Evolutionary conservation across 257 asterid species (phyloP).

Genomic region (Orobanche coerulescens): DNA sequence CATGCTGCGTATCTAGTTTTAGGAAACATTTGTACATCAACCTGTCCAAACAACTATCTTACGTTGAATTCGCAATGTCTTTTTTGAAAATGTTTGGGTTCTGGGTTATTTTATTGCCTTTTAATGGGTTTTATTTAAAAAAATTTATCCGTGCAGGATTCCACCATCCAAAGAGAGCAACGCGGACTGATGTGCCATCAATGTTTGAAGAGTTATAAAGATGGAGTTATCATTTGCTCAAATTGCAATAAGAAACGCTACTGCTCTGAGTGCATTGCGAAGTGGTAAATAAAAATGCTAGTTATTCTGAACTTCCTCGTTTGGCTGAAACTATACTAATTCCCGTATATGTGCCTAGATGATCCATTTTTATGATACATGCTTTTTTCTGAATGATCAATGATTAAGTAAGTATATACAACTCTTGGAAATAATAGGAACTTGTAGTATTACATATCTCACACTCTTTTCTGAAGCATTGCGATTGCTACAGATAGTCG

Average conservation of each 20-base stretch:
- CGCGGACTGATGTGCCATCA: conserved; percentile 50
- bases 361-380: neutral
- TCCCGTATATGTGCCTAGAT: neutral
- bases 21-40: neutral
- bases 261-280: conserved; percentile 55
- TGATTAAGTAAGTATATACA: neutral
- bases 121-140: conserved; percentile 14
- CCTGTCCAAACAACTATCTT: neutral
- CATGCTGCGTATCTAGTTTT: no score
- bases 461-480: conserved; percentile 5
- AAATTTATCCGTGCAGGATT: conserved; percentile 34
- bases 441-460: neutral
- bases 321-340: conserved; percentile 5
- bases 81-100: neutral
- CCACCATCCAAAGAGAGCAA: conserved; percentile 26
- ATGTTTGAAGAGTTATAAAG: conserved; percentile 38
- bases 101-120: conserved; percentile 1
- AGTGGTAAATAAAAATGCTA: conserved; percentile 43
- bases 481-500: neutral
- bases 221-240: conserved; percentile 38
- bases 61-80: neutral
- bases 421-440: conserved; percentile 9
- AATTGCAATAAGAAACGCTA: conserved; percentile 59
- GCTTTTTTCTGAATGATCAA: no score
- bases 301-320: conserved; percentile 13